phyloP scores from a whole-genome alignment of 345 rosid species.

The Eucalyptus cloeziana region DNA sequence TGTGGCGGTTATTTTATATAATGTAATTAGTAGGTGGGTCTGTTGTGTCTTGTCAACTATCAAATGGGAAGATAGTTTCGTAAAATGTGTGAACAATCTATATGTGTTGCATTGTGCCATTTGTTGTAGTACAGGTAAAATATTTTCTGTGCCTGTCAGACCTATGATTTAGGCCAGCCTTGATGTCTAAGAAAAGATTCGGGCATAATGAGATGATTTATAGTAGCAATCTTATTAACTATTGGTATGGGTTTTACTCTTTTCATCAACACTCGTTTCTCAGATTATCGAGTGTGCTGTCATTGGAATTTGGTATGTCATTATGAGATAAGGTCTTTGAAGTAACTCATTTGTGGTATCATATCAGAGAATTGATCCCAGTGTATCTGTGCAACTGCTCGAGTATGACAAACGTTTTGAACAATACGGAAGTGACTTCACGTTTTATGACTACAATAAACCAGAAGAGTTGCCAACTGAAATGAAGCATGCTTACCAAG shows the following conservation, averaged over 20 bases:
- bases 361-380: conserved; percentile 45
- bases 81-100: background rate
- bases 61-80: background rate
- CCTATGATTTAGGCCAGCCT: background rate
- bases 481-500: conserved; percentile 44
- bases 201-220: background rate
- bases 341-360: background rate
- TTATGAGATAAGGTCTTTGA: background rate
- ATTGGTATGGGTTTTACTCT: background rate
- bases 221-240: too few relatives aligned
- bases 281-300: background rate
- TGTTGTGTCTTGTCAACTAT: background rate
- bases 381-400: conserved; percentile 40
- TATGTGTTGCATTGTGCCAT: background rate
- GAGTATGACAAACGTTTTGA: conserved; percentile 76
- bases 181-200: background rate
- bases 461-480: conserved; percentile 55
- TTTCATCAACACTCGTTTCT: background rate
- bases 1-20: background rate
- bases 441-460: conserved; percentile 69
- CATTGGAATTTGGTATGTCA: background rate
- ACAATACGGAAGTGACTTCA: conserved; percentile 63
- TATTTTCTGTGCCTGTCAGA: background rate
- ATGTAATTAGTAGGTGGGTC: background rate
- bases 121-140: background rate